Percentiles rank a stretch among this genome's conserved stretches.
Evolutionary conservation across 352 stramenopile species (phyloP).

Genomic region (Pythium insidiosum): DNA sequence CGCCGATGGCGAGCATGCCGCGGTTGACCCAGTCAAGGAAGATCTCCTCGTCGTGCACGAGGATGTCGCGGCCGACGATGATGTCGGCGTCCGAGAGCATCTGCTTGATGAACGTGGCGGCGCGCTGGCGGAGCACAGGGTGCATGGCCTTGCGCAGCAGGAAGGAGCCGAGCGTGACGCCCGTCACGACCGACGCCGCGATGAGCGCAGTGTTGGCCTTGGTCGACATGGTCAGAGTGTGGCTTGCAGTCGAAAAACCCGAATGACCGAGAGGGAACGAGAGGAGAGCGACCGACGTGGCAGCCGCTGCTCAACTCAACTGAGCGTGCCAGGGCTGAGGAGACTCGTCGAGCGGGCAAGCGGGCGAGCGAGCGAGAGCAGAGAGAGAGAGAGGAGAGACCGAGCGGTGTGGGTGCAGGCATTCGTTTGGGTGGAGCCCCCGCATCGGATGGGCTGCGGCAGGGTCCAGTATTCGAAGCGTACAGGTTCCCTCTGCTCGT

Average conservation of each 20-base stretch:
- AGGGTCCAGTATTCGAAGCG: too few species aligned
- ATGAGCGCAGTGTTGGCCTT: conserved; percentile 72
- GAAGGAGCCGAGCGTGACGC: conserved; percentile 59
- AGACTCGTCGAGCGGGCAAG: too few species aligned
- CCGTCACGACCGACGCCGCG: conserved; percentile 48
- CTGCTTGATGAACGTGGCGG: conserved; percentile 70
- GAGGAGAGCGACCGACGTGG: neutral
- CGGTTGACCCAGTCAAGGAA: conserved; percentile 83
- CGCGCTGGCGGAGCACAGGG: conserved; percentile 54
- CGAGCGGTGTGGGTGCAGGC: too few species aligned
- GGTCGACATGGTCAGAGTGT: conserved; percentile 5
- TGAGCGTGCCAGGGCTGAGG: too few species aligned
- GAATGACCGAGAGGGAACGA: neutral
- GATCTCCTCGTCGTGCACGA: conserved; percentile 75
- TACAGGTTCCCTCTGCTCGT: too few species aligned
- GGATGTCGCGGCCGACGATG: conserved; percentile 71
- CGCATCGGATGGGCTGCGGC: too few species aligned
- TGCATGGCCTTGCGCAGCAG: conserved; percentile 58
- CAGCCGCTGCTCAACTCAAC: too few species aligned
- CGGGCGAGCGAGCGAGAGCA: too few species aligned
- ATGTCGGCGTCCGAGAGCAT: conserved; percentile 81
- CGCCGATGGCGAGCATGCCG: conserved; percentile 79
- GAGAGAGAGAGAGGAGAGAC: too few species aligned
- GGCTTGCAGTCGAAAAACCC: neutral
- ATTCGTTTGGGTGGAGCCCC: too few species aligned